Evolutionary conservation across 306 rosid genomes (phyloP).

Genomic region (Hylodesmum podocarpum): DNA sequence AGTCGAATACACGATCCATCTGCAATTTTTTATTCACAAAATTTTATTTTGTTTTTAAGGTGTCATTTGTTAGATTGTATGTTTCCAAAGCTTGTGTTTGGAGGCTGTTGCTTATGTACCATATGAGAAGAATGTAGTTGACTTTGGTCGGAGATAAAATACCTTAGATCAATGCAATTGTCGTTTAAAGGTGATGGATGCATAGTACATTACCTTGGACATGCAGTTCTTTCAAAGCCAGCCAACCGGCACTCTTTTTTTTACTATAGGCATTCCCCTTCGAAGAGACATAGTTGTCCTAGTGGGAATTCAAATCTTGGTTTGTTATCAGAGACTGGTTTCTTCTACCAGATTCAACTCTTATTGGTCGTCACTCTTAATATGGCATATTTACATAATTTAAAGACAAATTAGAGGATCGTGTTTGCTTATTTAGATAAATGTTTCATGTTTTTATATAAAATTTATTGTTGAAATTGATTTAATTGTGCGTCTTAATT

Average conservation of each 20-base stretch:
- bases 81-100: conserved; percentile 10
- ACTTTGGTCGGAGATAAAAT: not conserved
- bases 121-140: conserved; percentile 23
- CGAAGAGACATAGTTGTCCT: no score
- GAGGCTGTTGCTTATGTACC: conserved; percentile 33
- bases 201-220: not conserved
- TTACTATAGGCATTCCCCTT: no score
- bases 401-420: not conserved
- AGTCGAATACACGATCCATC: not conserved
- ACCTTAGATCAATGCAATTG: conserved; percentile 17
- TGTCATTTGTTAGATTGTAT: conserved; percentile 15
- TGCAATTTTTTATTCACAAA: conserved; percentile 31
- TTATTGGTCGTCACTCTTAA: no score
- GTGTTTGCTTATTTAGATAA: not conserved
- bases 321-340: no score
- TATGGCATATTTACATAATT: not conserved
- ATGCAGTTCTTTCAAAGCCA: not conserved
- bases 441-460: not conserved
- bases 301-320: no score
- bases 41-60: conserved; percentile 12
- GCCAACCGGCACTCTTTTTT: no score
- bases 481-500: not conserved
- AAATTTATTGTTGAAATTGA: not conserved
- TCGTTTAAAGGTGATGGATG: not conserved
- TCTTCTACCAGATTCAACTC: no score